These are phyloP conservation scores for Eruca vesicaria DNA, from an alignment of 441 rosid species.

Conservation along the genomic window DNA sequence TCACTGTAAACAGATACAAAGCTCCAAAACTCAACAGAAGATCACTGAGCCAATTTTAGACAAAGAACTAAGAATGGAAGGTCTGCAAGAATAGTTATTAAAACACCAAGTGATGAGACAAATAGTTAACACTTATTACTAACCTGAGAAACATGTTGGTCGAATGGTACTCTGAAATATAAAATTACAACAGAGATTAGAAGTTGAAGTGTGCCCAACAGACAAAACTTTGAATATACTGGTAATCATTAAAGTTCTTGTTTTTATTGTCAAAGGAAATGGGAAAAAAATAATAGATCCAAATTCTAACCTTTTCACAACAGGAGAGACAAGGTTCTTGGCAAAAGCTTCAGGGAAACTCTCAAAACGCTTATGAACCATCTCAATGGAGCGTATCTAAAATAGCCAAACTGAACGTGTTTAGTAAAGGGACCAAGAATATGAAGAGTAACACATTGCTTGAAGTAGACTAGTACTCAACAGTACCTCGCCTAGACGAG, in stretches of 20 bases:
- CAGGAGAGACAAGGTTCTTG: slow-evolving; percentile 77
- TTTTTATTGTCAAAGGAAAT: neutral
- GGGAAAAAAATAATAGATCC: neutral
- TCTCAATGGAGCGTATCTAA: slow-evolving; percentile 94
- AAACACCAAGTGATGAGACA: neutral
- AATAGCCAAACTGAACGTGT: slow-evolving; percentile 13
- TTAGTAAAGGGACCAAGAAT: slow-evolving; percentile 4
- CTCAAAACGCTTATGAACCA: slow-evolving; percentile 99
- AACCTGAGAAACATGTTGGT: slow-evolving; percentile 74
- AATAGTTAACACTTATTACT: slow-evolving; percentile 20
- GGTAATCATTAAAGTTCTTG: neutral
- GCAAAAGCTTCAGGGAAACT: slow-evolving; percentile 95
- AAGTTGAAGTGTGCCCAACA: slow-evolving; percentile 13
- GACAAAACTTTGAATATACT: neutral
- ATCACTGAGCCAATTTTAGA: slow-evolving; percentile 15
- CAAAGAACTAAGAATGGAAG: slow-evolving; percentile 5
- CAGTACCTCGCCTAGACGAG: slow-evolving; percentile 96
- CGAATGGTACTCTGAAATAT: slow-evolving; percentile 61
- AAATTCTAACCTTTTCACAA: slow-evolving; percentile 56
- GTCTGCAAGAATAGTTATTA: slow-evolving; percentile 9
- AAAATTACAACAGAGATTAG: slow-evolving; percentile 23
- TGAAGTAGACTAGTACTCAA: neutral
- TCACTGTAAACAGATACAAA: neutral
- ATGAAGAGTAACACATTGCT: neutral
- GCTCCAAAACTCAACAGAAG: slow-evolving; percentile 9